A percentile compares a stretch with the other conserved stretches of the same genome.
Conservation (phyloP, 2,329 filamentous ascomycete genomes). For the Arthrobotrys pseudoclavata region DNA sequence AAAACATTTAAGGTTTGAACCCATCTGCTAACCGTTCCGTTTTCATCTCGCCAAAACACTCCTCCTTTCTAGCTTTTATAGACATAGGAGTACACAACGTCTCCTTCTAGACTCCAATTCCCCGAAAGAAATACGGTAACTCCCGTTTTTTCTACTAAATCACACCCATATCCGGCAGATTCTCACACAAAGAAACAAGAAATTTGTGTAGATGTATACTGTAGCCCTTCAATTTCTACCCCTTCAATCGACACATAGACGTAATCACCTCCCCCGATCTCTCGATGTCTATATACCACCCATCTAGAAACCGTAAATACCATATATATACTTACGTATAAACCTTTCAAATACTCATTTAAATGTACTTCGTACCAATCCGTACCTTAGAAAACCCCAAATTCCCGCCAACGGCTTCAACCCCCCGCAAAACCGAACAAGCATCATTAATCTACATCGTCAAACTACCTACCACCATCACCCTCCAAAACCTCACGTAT, state of each 20-base stretch:
- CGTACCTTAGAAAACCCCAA: not conserved
- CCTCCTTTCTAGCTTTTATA: not conserved
- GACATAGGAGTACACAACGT: not conserved
- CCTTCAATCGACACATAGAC: not conserved
- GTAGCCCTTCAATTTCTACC: no score
- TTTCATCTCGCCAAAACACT: not conserved
- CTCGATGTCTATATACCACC: not conserved
- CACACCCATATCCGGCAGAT: not conserved
- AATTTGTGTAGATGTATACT: not conserved
- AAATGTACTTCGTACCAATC: not conserved
- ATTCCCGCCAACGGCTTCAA: constrained; percentile 17
- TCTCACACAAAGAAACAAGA: not conserved
- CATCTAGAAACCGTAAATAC: not conserved
- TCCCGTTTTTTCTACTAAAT: constrained; percentile 8
- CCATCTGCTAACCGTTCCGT: constrained; percentile 1
- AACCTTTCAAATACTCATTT: not conserved
- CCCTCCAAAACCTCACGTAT: not conserved
- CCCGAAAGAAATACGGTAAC: not conserved
- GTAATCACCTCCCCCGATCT: not conserved
- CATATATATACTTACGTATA: not conserved
- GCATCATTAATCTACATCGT: not conserved
- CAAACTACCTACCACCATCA: constrained; percentile 9
- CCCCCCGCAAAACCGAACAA: constrained; percentile 11
- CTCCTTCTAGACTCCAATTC: not conserved
- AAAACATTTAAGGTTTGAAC: constrained; percentile 1